A percentile compares a stretch with the other conserved stretches of the same genome.
These are phyloP conservation scores for Saccharomycopsis crataegensis DNA, from an alignment of 1,139 yeast genomes.

Conservation along the genomic window DNA sequence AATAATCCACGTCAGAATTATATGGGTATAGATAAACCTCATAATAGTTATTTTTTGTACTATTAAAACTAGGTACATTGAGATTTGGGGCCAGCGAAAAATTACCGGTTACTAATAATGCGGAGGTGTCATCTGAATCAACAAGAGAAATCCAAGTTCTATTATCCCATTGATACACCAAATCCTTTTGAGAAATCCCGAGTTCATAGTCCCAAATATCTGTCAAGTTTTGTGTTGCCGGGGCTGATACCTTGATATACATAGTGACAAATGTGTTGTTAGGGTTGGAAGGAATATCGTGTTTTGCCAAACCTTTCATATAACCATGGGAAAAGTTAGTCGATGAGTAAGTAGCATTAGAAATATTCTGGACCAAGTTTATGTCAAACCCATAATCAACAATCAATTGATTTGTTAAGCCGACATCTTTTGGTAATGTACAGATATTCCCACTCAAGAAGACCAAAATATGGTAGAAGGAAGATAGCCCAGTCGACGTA, in stretches of 20 bases:
- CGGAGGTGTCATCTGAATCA: constrained; percentile 69
- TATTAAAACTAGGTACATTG: constrained; percentile 26
- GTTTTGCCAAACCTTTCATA: constrained; percentile 45
- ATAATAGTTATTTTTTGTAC: constrained; percentile 27
- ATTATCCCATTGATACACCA: constrained; percentile 66
- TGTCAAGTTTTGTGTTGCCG: constrained; percentile 27
- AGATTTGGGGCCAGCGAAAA: constrained; percentile 31
- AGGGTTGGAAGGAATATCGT: constrained; percentile 25
- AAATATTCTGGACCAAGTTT: constrained; percentile 31
- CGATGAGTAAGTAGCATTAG: constrained; percentile 18
- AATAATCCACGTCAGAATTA: constrained; percentile 28
- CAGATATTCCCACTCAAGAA: constrained; percentile 58
- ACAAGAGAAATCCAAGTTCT: constrained; percentile 52
- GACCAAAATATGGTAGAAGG: constrained; percentile 44
- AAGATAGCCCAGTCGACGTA: constrained; percentile 37
- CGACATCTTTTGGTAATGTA: constrained; percentile 33
- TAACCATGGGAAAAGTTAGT: constrained; percentile 42
- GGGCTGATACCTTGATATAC: constrained; percentile 34
- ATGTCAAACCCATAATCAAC: constrained; percentile 46
- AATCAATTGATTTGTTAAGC: constrained; percentile 35
- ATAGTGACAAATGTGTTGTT: constrained; percentile 22
- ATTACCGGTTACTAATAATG: constrained; percentile 60
- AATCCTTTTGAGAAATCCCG: constrained; percentile 59
- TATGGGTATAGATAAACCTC: constrained; percentile 39
- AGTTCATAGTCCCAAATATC: constrained; percentile 55